Percentiles rank a stretch among this genome's conserved stretches.
phyloP scores from a whole-genome alignment of 129 eudicot genomes.

The Solidago caesia region DNA sequence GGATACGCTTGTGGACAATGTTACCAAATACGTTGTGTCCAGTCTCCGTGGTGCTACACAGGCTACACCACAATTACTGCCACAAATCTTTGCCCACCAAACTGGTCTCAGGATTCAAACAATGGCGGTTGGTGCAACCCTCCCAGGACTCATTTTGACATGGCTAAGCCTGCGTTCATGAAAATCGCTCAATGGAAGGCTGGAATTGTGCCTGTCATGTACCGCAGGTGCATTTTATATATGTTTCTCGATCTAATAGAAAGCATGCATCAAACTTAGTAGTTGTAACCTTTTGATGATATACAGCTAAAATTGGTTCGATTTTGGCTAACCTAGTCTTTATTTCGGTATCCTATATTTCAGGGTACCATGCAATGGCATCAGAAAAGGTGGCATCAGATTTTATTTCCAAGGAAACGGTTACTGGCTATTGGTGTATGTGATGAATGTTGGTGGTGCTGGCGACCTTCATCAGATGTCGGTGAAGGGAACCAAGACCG shows the following conservation, averaged over 20 bases:
- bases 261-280: not conserved
- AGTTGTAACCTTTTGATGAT: not conserved
- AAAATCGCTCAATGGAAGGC: slow-evolving; percentile 76
- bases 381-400: slow-evolving; percentile 52
- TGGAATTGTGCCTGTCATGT: slow-evolving; percentile 81
- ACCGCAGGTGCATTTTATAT: slow-evolving; percentile 48
- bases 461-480: slow-evolving; percentile 64
- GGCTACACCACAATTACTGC: slow-evolving; percentile 59
- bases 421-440: slow-evolving; percentile 70
- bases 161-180: slow-evolving; percentile 88
- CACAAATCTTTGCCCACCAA: slow-evolving; percentile 93
- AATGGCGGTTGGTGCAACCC: slow-evolving; percentile 98
- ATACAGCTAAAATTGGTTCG: not conserved
- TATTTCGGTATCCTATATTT: not conserved
- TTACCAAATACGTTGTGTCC: slow-evolving; percentile 59
- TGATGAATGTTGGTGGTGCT: slow-evolving; percentile 83
- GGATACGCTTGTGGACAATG: slow-evolving; percentile 87
- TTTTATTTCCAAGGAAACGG: slow-evolving; percentile 67
- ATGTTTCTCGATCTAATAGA: not conserved
- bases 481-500: slow-evolving; percentile 80
- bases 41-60: slow-evolving; percentile 54
- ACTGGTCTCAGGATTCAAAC: slow-evolving; percentile 65
- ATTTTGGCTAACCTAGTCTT: not conserved
- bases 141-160: slow-evolving; percentile 81
- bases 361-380: slow-evolving; percentile 64